Conservation (phyloP, 2,329 filamentous ascomycete species). For the Venturia oleaginea region DNA sequence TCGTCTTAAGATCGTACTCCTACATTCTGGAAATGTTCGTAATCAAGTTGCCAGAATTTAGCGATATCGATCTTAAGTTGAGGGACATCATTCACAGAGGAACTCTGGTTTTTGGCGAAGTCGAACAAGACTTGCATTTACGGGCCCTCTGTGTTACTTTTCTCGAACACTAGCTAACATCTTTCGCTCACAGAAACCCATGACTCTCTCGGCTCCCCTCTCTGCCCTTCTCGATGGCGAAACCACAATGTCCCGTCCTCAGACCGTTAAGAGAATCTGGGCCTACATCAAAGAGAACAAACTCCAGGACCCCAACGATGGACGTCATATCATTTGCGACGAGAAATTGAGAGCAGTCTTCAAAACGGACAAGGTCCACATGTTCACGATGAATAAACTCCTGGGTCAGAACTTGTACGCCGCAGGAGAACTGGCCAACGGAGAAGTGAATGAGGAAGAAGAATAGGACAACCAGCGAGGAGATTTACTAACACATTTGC, state of each 20-base stretch:
- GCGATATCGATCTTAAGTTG: not conserved
- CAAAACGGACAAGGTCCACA: slow-evolving; percentile 82
- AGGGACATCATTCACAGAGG: too few relatives aligned
- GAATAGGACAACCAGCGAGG: not conserved
- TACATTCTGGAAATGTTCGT: too few relatives aligned
- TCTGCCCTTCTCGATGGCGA: slow-evolving; percentile 58
- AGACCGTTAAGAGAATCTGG: slow-evolving; percentile 96
- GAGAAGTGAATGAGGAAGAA: not conserved
- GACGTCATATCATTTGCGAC: slow-evolving; percentile 88
- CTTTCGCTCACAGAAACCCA: slow-evolving; percentile 52
- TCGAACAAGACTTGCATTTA: too few relatives aligned
- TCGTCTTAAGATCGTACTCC: too few relatives aligned
- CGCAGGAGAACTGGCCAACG: slow-evolving; percentile 51
- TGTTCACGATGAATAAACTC: slow-evolving; percentile 99
- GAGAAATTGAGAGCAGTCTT: slow-evolving; percentile 87
- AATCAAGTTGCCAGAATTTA: too few relatives aligned
- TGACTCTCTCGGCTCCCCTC: slow-evolving; percentile 62
- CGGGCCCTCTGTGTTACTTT: too few relatives aligned
- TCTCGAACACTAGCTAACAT: slow-evolving; percentile 32
- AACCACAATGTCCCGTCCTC: slow-evolving; percentile 70
- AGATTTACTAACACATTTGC: not conserved
- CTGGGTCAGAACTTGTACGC: slow-evolving; percentile 84
- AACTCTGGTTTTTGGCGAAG: too few relatives aligned
- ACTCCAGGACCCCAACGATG: slow-evolving; percentile 84
- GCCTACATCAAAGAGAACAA: slow-evolving; percentile 82